Evolutionary conservation across 2,329 filamentous ascomycete genomes (phyloP), one percentile per base, ranked within the genome.

Genomic region (Plenodomus tracheiphilus): DNA sequence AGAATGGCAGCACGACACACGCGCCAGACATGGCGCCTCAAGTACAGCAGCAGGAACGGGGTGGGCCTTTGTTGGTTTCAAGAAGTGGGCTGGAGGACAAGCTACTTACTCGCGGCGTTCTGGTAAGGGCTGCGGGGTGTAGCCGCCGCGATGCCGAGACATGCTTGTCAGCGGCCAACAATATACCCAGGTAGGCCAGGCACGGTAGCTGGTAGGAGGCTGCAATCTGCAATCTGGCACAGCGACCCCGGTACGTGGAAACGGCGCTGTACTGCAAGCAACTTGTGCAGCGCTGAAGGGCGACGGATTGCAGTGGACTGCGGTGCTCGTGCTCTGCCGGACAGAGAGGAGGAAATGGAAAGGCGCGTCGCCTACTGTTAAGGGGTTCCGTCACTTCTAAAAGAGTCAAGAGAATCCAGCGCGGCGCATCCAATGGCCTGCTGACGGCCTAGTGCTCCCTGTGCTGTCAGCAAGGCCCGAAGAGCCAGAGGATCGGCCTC

Each of bases 41-140:
- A 48, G 30, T 32, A 32, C 9, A 32, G 28, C 13, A 32, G 28
- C 6, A 32, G 11, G 6, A 35, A 44, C 47, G 54, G 56, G 54
- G 36, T 20, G 36, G 43, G 30, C 43, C 46, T 49, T 40, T 42
- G 39, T 25, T 43, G 49, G 35, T 37, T 49, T 53, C 45, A 44
- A 46, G 43, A 49, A 39, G 49, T 45, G 45, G 53, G 51, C 37
- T 43, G 44, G 51, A 43, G 51, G 10, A 25, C 22, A 25, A 25
- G 37, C 51, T 51, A 65, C 64, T 54, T 54, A 67, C 64, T 61
- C 56, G 53, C 58, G 56, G 47, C 52, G 48, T 41, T 42, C 21
- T 40, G 59, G 51, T 46, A 54, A 49, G 46, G 59, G 56, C 55
- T 64, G 64, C 57, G 64, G 62, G 59, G 63, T 59, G 55, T 49